A percentile compares a stretch with the other conserved stretches of the same genome.
These are phyloP conservation scores for Ashbya aceris DNA, from an alignment of 1,139 yeast species.

Conservation along the genomic window DNA sequence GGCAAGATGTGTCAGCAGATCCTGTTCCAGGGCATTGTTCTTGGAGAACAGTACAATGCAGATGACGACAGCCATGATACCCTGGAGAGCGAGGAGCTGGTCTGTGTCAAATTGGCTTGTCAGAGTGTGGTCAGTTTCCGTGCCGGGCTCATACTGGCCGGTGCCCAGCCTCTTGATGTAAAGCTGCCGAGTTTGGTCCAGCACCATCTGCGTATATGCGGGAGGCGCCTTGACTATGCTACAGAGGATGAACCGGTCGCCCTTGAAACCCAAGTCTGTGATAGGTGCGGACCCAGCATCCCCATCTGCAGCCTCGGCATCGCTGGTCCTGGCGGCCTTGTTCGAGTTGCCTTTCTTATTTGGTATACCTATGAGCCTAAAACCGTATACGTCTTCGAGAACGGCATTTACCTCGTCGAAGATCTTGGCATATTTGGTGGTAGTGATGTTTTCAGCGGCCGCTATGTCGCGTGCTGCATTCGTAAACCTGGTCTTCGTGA, in stretches of 20 bases:
- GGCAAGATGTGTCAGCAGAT: slow-evolving; percentile 14
- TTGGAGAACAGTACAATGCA: slow-evolving; percentile 22
- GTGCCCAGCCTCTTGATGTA: slow-evolving; percentile 6
- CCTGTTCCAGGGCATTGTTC: slow-evolving; percentile 23
- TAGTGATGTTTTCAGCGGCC: slow-evolving; percentile 14
- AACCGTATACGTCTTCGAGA: slow-evolving; percentile 21
- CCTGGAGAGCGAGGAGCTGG: slow-evolving; percentile 19
- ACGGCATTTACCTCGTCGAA: slow-evolving; percentile 14
- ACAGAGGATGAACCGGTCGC: slow-evolving; percentile 19
- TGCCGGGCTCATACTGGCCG: slow-evolving; percentile 11
- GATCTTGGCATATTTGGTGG: slow-evolving; percentile 11
- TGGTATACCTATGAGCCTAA: slow-evolving; percentile 15
- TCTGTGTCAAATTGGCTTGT: slow-evolving; percentile 14
- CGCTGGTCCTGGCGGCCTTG: slow-evolving; percentile 1
- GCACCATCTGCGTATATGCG: slow-evolving; percentile 13
- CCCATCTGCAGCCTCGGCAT: background rate
- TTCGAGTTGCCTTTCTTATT: slow-evolving; percentile 6
- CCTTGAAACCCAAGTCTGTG: slow-evolving; percentile 9
- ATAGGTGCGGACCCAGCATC: slow-evolving; percentile 1
- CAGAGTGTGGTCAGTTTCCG: slow-evolving; percentile 14
- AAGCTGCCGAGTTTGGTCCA: slow-evolving; percentile 10
- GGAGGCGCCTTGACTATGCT: slow-evolving; percentile 12
- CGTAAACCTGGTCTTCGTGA: slow-evolving; percentile 15
- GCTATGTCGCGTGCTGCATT: slow-evolving; percentile 15
- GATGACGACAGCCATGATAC: slow-evolving; percentile 17